Conservation (phyloP, 1,284 basidiomycete species). For the Tilletia indica region DNA sequence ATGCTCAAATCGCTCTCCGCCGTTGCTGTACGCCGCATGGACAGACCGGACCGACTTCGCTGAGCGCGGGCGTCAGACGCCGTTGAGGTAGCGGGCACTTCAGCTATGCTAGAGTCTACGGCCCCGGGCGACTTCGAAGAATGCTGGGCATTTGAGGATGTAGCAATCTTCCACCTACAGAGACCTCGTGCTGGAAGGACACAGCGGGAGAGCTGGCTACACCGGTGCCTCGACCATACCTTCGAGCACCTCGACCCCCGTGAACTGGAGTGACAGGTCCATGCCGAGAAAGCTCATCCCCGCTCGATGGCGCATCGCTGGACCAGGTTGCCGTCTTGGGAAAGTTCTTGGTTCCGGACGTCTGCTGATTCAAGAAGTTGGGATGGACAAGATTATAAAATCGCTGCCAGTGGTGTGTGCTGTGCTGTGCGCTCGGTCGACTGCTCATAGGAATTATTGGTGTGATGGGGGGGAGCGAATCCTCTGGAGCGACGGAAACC, state of each 20-base stretch:
- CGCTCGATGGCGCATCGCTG: not conserved
- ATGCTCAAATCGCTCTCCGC: not conserved
- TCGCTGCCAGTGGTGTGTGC: conserved; percentile 15
- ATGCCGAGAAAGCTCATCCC: not conserved
- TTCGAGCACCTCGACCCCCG: no score
- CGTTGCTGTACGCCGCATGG: not conserved
- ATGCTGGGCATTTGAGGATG: conserved; percentile 7
- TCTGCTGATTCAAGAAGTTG: not conserved
- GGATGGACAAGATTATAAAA: conserved; percentile 14
- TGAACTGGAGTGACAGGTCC: not conserved
- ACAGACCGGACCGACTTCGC: not conserved
- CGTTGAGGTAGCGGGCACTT: no score
- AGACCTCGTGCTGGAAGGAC: conserved; percentile 10
- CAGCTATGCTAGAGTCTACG: not conserved
- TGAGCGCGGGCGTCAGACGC: no score
- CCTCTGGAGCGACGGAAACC: not conserved
- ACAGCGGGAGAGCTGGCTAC: not conserved
- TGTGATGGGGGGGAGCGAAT: not conserved
- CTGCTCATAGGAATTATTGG: no score
- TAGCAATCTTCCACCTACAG: conserved; percentile 6
- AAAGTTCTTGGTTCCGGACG: not conserved
- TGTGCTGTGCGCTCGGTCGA: conserved; percentile 8
- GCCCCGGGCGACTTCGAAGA: not conserved
- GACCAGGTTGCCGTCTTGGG: not conserved
- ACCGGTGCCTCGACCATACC: not conserved